Percentiles rank a stretch among this genome's conserved stretches.
These are phyloP conservation scores for Nothopassalora personata DNA, from an alignment of 2,329 filamentous ascomycete species.

Conservation along the genomic window DNA sequence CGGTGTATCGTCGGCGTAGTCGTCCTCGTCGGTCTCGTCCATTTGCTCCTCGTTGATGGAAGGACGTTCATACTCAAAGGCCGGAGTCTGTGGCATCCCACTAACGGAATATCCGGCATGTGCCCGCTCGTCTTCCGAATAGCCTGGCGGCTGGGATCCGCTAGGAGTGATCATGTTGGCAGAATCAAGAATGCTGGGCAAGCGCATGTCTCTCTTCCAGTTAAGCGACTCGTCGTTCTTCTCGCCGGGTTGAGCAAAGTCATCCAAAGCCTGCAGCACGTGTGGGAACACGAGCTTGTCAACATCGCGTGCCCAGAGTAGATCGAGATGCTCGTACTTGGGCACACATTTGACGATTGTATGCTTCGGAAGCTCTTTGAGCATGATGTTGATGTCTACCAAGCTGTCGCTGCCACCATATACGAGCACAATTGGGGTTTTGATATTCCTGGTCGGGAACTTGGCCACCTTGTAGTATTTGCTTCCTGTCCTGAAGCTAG, in stretches of 20 bases:
- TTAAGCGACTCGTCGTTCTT: constrained; percentile 22
- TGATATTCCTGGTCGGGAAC: constrained; percentile 95
- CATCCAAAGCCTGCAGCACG: constrained; percentile 82
- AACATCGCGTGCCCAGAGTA: constrained; percentile 87
- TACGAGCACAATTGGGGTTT: constrained; percentile 85
- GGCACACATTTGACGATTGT: constrained; percentile 82
- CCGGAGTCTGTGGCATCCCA: constrained; percentile 13
- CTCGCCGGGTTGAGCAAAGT: constrained; percentile 41
- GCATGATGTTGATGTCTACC: constrained; percentile 89
- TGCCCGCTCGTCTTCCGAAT: constrained; percentile 24
- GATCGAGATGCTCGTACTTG: constrained; percentile 95
- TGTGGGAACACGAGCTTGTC: constrained; percentile 80
- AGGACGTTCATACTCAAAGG: constrained; percentile 19
- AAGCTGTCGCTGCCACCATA: constrained; percentile 92
- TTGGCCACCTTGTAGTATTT: constrained; percentile 95
- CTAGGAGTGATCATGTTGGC: constrained; percentile 11
- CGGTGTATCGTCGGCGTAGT: constrained; percentile 18
- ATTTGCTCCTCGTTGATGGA: constrained; percentile 23
- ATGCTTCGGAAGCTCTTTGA: constrained; percentile 76
- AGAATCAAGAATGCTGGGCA: constrained; percentile 22
- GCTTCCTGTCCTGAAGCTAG: constrained; percentile 63
- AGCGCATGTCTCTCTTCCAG: constrained; percentile 11
- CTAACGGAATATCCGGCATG: constrained; percentile 8
- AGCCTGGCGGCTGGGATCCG: constrained; percentile 25
- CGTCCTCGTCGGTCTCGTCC: constrained; percentile 27